Percentiles rank a stretch among this genome's conserved stretches.
Conservation (phyloP, 495 filamentous ascomycete species). For the Lepidopterella palustris region DNA sequence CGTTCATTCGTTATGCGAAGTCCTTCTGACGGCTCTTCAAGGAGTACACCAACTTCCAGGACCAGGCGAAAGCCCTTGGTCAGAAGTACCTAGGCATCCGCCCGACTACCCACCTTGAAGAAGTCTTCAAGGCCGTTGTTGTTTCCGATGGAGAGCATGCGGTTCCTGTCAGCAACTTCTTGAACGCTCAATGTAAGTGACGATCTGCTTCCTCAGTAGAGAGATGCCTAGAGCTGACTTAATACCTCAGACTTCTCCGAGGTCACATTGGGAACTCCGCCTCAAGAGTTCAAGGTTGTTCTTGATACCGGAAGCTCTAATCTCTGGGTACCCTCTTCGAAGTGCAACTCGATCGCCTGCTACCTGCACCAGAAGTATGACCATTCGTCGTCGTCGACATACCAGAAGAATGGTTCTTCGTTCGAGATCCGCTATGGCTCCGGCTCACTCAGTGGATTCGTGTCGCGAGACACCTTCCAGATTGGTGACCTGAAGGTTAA, state of each 20-base stretch:
- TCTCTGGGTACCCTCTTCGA: constrained; percentile 89
- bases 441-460: constrained; percentile 87
- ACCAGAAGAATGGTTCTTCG: constrained; percentile 81
- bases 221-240: constrained; percentile 10
- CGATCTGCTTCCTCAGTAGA: constrained; percentile 1
- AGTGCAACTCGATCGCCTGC: constrained; percentile 95
- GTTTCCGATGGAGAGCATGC: constrained; percentile 64
- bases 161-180: constrained; percentile 90
- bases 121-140: constrained; percentile 70
- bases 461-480: constrained; percentile 74
- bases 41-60: constrained; percentile 70
- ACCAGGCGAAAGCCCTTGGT: constrained; percentile 72
- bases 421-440: constrained; percentile 98
- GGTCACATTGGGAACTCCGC: constrained; percentile 83
- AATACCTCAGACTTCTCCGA: constrained; percentile 81
- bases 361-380: constrained; percentile 97
- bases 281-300: constrained; percentile 96
- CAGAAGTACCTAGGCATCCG: constrained; percentile 92
- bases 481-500: constrained; percentile 88
- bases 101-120: constrained; percentile 59
- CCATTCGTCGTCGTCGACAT: constrained; percentile 80
- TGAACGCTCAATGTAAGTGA: constrained; percentile 93
- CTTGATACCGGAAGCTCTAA: constrained; percentile 99
- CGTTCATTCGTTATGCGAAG: not conserved
- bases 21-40: constrained; percentile 32